Evolutionary conservation across 208 protist species (phyloP), one percentile per base, ranked within the genome.

Genomic region (Trypanosoma lewisi): DNA sequence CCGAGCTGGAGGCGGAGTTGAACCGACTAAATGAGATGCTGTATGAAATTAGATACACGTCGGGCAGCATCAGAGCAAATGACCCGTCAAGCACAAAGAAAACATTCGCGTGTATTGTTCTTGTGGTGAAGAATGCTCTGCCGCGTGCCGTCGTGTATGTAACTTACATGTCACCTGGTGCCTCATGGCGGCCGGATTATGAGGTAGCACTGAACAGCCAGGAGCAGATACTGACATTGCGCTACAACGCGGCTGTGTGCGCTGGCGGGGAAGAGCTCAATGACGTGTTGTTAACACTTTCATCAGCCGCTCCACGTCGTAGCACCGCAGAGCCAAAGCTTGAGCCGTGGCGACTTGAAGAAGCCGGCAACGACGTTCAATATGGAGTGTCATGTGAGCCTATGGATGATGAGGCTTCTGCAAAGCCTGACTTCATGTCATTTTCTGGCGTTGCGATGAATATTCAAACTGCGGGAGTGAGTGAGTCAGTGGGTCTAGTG

Each of bases 241-340:
- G 44, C 50, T 78, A 74, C 60, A 78, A 70, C 41, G 73, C 67
- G 21, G 47, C 56, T 31, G 60, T 78, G 33, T 36, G 19, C 4
- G 42, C 56, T 0, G 47, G 42, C 23, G 67, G 31, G 37, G 73
- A 78, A 30, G 31, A 70, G 17, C 54, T 78, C 23, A 17, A 59
- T 1, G 47, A 74, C 39, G 60, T 78, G 0, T 27, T 31, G 4
- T 33, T 73, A n/a, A 70, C 65, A 17, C 53, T 78, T 2, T 74
- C 63, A 5, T 78, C 73, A 0, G 57, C 67, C 17, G 44, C 33
- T 2, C 66, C 66, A 31, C 58, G 45, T 8, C 8, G 31, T 30
- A 5, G 31, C 5, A 50, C 53, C 14, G 63, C 16, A 31, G 41
- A 31, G n/a, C 58, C 72, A 5, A 54, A 67, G 48, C 50, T 77